Percentiles rank a stretch among this genome's conserved stretches.
phyloP scores from a whole-genome alignment of 2,329 filamentous ascomycete species.

The Aspergillus awamori region DNA sequence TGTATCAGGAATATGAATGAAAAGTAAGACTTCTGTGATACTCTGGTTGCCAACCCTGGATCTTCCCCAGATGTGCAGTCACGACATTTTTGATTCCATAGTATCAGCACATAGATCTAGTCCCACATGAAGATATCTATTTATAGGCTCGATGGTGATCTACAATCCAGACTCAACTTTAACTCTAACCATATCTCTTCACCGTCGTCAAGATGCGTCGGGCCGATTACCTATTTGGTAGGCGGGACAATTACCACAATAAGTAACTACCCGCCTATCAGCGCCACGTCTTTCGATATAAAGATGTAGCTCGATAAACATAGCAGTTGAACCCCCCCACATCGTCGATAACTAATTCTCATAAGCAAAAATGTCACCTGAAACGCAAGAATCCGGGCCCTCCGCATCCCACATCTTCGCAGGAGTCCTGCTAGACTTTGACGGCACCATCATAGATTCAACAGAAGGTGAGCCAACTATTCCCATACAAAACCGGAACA shows the following conservation, averaged over 20 bases:
- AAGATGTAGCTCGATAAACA: background rate
- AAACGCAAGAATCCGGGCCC: background rate
- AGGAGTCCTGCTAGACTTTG: slow-evolving; percentile 9
- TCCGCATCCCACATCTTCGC: slow-evolving; percentile 3
- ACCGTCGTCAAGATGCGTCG: background rate
- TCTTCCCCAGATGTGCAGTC: too few relatives aligned
- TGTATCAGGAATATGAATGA: too few relatives aligned
- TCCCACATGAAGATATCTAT: too few relatives aligned
- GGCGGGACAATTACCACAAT: background rate
- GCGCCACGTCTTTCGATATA: background rate
- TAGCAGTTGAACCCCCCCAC: background rate
- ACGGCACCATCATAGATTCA: slow-evolving; percentile 14
- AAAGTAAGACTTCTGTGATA: too few relatives aligned
- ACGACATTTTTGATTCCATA: too few relatives aligned
- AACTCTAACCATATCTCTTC: too few relatives aligned
- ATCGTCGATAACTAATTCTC: background rate
- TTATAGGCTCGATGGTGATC: too few relatives aligned
- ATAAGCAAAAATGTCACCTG: background rate
- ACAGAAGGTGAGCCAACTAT: background rate
- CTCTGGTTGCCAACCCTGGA: too few relatives aligned
- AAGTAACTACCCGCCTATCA: too few relatives aligned
- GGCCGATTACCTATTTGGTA: background rate
- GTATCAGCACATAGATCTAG: too few relatives aligned
- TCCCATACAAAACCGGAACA: too few relatives aligned
- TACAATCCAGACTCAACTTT: too few relatives aligned